These are phyloP conservation scores for Aureobasidium zeae DNA, from an alignment of 2,329 filamentous ascomycete genomes.

Conservation along the genomic window DNA sequence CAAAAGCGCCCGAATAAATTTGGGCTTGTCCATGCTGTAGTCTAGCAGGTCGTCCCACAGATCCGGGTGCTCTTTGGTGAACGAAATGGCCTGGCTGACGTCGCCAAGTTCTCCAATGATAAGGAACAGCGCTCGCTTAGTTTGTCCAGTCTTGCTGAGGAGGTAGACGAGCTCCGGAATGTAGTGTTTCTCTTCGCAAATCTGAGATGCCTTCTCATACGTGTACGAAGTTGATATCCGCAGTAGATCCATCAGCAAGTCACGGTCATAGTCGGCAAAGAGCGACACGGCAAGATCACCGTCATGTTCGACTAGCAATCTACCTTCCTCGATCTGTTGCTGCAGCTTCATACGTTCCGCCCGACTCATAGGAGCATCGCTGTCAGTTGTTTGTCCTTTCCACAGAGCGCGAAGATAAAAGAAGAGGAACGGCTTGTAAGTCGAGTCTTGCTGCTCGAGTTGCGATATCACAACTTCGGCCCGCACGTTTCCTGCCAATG, in stretches of 20 bases:
- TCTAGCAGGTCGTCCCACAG: slow-evolving; percentile 91
- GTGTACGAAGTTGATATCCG: slow-evolving; percentile 72
- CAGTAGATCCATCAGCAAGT: slow-evolving; percentile 77
- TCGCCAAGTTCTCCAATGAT: slow-evolving; percentile 91
- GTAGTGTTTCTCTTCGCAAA: slow-evolving; percentile 74
- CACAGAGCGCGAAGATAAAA: slow-evolving; percentile 87
- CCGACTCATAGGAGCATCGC: slow-evolving; percentile 23
- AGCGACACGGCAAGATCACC: slow-evolving; percentile 78
- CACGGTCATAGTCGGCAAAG: slow-evolving; percentile 74
- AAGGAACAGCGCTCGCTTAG: slow-evolving; percentile 79
- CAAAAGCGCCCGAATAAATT: slow-evolving; percentile 83
- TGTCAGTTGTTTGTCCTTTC: slow-evolving; percentile 57
- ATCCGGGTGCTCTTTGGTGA: slow-evolving; percentile 86
- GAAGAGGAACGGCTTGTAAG: slow-evolving; percentile 66
- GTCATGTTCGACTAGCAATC: slow-evolving; percentile 66
- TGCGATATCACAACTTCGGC: slow-evolving; percentile 71
- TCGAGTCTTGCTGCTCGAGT: slow-evolving; percentile 52
- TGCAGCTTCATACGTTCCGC: slow-evolving; percentile 23
- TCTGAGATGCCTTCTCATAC: slow-evolving; percentile 66
- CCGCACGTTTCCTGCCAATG: slow-evolving; percentile 75
- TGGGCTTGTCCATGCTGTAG: slow-evolving; percentile 96
- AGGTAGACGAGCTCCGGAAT: slow-evolving; percentile 92
- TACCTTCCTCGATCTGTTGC: slow-evolving; percentile 43
- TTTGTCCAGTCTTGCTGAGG: slow-evolving; percentile 89
- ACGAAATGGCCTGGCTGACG: slow-evolving; percentile 84